These are phyloP conservation scores for Argentina anserina DNA, from an alignment of 306 rosid genomes.

Conservation along the genomic window DNA sequence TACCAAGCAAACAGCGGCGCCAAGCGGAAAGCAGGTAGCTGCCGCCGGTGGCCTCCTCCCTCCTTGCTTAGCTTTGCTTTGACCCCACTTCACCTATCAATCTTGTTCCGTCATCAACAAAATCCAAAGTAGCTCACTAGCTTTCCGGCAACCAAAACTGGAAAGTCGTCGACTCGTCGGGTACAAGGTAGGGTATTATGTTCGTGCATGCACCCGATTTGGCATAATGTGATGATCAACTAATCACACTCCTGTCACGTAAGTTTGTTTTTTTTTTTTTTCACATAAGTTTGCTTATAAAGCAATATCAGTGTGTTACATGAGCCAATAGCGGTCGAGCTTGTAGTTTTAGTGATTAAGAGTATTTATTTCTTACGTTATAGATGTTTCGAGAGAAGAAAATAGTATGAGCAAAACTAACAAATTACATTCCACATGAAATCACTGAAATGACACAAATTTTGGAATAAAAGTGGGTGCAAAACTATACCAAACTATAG, in stretches of 20 bases:
- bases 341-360: neutral
- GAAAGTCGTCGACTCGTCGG: neutral
- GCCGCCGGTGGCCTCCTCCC: slow-evolving; percentile 3
- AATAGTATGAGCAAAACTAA: neutral
- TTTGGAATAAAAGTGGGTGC: neutral
- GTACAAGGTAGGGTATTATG: neutral
- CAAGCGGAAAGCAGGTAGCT: slow-evolving; percentile 1
- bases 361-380: neutral
- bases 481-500: neutral
- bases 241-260: too few relatives aligned
- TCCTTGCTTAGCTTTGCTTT: neutral
- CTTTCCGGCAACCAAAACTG: neutral
- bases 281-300: too few relatives aligned
- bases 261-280: too few relatives aligned
- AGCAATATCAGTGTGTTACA: too few relatives aligned
- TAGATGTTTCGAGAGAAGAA: neutral
- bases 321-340: neutral
- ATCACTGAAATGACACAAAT: neutral
- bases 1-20: neutral
- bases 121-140: slow-evolving; percentile 1
- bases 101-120: neutral
- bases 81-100: slow-evolving; percentile 2
- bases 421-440: neutral
- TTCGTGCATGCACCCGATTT: neutral
- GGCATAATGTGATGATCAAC: neutral